phyloP scores from a whole-genome alignment of 495 filamentous ascomycete species.

The Acidomyces sp. region DNA sequence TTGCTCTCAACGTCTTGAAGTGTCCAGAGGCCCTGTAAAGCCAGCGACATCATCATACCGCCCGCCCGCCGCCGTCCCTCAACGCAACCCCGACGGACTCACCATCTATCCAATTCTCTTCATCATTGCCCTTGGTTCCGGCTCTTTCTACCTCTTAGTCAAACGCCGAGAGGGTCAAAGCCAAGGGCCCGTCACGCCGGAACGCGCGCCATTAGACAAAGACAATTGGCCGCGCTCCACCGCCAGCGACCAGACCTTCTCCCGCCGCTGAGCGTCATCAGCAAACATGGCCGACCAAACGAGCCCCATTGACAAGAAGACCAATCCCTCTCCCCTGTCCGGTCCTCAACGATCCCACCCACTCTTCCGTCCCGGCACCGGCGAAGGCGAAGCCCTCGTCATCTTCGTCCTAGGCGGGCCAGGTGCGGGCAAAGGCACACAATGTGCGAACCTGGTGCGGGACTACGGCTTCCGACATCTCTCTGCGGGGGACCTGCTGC shows the following conservation, averaged over 20 bases:
- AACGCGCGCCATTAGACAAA: slow-evolving; percentile 11
- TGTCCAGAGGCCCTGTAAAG: no score
- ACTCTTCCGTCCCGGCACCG: slow-evolving; percentile 53
- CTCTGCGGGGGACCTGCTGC: slow-evolving; percentile 82
- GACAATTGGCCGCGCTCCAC: slow-evolving; percentile 15
- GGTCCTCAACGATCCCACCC: slow-evolving; percentile 45
- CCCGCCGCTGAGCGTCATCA: slow-evolving; percentile 1
- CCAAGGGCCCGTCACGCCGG: slow-evolving; percentile 12
- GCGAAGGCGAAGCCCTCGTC: slow-evolving; percentile 55
- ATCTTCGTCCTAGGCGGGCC: slow-evolving; percentile 75
- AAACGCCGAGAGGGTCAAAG: slow-evolving; percentile 40
- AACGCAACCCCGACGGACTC: slow-evolving; percentile 31
- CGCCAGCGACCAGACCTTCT: slow-evolving; percentile 4
- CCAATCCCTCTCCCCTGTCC: slow-evolving; percentile 28
- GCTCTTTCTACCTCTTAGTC: slow-evolving; percentile 49
- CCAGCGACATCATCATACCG: slow-evolving; percentile 4
- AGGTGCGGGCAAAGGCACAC: slow-evolving; percentile 69
- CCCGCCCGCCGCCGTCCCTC: slow-evolving; percentile 2
- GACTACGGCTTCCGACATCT: slow-evolving; percentile 89
- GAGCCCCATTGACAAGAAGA: slow-evolving; percentile 10
- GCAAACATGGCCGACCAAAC: slow-evolving; percentile 13
- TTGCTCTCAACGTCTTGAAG: no score
- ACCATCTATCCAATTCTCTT: slow-evolving; percentile 52
- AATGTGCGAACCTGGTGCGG: slow-evolving; percentile 77
- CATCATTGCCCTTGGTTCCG: slow-evolving; percentile 46